Conservation (phyloP, 768 basidiomycete species). For the Tulasnella sp. region DNA sequence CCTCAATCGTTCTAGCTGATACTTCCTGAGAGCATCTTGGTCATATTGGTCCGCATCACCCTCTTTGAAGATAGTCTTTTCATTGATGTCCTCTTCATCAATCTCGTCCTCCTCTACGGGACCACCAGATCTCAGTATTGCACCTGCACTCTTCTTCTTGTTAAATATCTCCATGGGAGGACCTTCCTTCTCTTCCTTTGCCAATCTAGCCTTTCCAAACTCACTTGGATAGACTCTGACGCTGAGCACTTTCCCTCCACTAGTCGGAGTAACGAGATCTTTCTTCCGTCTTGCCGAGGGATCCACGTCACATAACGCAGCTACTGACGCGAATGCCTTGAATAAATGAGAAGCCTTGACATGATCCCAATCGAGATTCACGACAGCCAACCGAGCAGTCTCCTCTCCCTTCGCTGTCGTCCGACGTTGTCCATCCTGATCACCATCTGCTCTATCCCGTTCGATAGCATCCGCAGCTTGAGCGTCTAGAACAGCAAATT, state of each 20-base stretch:
- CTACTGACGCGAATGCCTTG: slow-evolving; percentile 81
- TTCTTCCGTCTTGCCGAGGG: slow-evolving; percentile 21
- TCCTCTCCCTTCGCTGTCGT: slow-evolving; percentile 21
- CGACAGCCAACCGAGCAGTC: slow-evolving; percentile 70
- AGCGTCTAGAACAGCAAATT: slow-evolving; percentile 56
- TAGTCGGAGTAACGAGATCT: slow-evolving; percentile 37
- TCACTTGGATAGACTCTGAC: slow-evolving; percentile 86
- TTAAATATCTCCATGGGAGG: slow-evolving; percentile 73
- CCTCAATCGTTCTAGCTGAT: slow-evolving; percentile 88
- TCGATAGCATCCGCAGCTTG: slow-evolving; percentile 44
- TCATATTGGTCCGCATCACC: slow-evolving; percentile 67
- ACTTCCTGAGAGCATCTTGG: slow-evolving; percentile 73
- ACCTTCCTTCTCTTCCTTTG: slow-evolving; percentile 76
- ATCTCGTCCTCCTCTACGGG: slow-evolving; percentile 35
- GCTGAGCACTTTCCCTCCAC: slow-evolving; percentile 37
- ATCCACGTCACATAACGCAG: slow-evolving; percentile 41
- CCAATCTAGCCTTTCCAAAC: slow-evolving; percentile 81
- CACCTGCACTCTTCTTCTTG: slow-evolving; percentile 19
- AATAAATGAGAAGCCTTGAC: slow-evolving; percentile 79
- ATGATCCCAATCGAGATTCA: slow-evolving; percentile 98
- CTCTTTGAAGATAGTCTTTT: slow-evolving; percentile 49
- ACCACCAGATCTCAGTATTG: neutral
- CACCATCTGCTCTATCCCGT: slow-evolving; percentile 15
- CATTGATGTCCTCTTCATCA: slow-evolving; percentile 47
- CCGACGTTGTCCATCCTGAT: slow-evolving; percentile 30